These are phyloP conservation scores for Rhizopogon salebrosus DNA, from an alignment of 768 basidiomycete species.

Conservation along the genomic window DNA sequence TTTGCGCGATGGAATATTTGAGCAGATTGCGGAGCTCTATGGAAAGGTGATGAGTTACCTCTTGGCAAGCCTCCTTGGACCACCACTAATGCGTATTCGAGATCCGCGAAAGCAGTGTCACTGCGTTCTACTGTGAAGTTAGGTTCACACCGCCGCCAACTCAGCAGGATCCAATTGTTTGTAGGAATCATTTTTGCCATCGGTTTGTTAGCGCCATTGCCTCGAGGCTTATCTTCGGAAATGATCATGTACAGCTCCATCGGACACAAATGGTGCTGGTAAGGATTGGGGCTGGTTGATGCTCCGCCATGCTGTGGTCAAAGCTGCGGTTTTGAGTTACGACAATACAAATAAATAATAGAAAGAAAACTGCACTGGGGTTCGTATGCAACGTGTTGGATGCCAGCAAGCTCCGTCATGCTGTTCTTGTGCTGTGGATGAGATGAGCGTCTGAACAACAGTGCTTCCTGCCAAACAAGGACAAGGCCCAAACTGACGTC, in stretches of 20 bases:
- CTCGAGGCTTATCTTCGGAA: background rate
- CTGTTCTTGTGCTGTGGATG: background rate
- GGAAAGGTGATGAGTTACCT: too few species aligned
- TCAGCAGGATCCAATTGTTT: background rate
- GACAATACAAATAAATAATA: background rate
- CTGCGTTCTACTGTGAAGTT: background rate
- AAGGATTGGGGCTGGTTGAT: background rate
- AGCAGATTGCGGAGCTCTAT: background rate
- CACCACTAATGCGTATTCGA: too few species aligned
- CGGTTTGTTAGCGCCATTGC: background rate
- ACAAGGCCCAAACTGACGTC: background rate
- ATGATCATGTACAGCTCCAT: background rate
- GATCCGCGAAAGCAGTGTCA: background rate
- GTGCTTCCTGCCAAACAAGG: background rate
- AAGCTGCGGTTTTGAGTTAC: background rate
- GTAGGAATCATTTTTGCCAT: background rate
- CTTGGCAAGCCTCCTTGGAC: too few species aligned
- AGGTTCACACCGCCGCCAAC: background rate
- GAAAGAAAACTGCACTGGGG: background rate
- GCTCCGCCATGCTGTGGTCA: background rate
- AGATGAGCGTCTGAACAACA: too few species aligned
- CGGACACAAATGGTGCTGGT: background rate
- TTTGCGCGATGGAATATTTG: background rate
- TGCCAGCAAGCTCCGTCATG: background rate
- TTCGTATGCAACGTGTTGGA: background rate